Evolutionary conservation across 805 yeast genomes (phyloP), one percentile per base, ranked within the genome.

Genomic region (Pichia occidentalis): DNA sequence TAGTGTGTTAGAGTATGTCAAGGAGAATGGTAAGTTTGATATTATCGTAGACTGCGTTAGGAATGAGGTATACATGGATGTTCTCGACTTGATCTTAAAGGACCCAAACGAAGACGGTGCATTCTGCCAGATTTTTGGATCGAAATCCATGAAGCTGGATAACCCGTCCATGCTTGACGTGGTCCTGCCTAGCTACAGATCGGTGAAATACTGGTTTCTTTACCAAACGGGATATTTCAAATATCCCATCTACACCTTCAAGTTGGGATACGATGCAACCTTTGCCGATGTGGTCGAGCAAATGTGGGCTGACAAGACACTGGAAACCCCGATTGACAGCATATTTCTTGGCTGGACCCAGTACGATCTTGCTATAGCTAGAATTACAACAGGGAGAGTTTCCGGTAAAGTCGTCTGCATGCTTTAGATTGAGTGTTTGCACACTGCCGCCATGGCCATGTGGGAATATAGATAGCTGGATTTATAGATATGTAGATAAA

Each of bases 1-100:
- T 25, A 67, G 66, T 31, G 50, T 65, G 1, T 54, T 57, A 23
- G 42, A 47, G 8, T 39, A 48, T 23, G 53, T 57, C 4, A 55
- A 41, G 22, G 59, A 63, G 20, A 57, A 63, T 34, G 67, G 70
- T 12, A 63, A 69, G 44, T 83, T 77, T 49, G 85, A 81, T 51
- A 52, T 71, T 9, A 73, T 83, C 30, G 52, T 77, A 21, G 95
- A 85, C 59, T 68, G 80, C 37, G 75, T 73, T 36, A 88, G 95
- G 26, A 73, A 71, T 38, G 53, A 54, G 18, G 73, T 68, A 12
- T 66, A 76, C 9, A 5, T 34, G 16, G 26, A 34, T 30, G 26
- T 37, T 20, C 7, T 73, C 36, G 49, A 60, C 4, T 47, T 61
- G 30, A 63, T 65, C 20, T 57, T 82, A 44, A 71, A 73, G 46